These are phyloP conservation scores for Fraxinus velutina DNA, from an alignment of 305 asterid species.

Conservation along the genomic window DNA sequence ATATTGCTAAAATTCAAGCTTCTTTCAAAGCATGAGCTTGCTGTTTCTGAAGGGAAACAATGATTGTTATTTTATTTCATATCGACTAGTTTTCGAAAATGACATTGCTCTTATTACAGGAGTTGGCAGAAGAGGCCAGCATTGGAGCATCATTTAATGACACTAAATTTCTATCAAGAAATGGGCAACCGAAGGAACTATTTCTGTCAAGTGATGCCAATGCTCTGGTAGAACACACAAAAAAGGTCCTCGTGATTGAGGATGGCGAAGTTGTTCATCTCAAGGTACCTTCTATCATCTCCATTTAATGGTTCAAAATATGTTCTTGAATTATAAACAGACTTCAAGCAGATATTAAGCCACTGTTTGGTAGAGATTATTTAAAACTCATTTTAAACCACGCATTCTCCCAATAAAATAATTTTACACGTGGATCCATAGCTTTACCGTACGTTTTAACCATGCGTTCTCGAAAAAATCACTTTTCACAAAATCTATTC, in stretches of 20 bases:
- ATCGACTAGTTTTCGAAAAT: constrained; percentile 12
- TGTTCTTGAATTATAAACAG: not conserved
- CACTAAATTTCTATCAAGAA: constrained; percentile 58
- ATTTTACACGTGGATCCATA: not conserved
- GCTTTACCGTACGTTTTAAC: not conserved
- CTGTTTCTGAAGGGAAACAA: not conserved
- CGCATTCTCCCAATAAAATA: not conserved
- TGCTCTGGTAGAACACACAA: constrained; percentile 97
- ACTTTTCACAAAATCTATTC: not conserved
- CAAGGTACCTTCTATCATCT: constrained; percentile 47
- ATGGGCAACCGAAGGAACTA: constrained; percentile 76
- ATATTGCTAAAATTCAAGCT: not conserved
- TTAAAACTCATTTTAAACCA: too few relatives aligned
- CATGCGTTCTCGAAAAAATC: not conserved
- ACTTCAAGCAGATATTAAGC: not conserved
- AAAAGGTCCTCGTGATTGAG: constrained; percentile 78
- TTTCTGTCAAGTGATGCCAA: constrained; percentile 92
- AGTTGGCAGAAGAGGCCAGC: constrained; percentile 45
- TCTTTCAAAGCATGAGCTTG: not conserved
- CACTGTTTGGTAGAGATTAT: not conserved
- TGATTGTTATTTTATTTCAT: not conserved
- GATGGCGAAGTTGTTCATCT: constrained; percentile 94
- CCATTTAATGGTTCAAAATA: not conserved
- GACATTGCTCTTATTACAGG: constrained; percentile 44
- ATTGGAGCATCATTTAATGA: constrained; percentile 44